phyloP scores from a whole-genome alignment of 352 stramenopile species.

The Bremia lactucae region DNA sequence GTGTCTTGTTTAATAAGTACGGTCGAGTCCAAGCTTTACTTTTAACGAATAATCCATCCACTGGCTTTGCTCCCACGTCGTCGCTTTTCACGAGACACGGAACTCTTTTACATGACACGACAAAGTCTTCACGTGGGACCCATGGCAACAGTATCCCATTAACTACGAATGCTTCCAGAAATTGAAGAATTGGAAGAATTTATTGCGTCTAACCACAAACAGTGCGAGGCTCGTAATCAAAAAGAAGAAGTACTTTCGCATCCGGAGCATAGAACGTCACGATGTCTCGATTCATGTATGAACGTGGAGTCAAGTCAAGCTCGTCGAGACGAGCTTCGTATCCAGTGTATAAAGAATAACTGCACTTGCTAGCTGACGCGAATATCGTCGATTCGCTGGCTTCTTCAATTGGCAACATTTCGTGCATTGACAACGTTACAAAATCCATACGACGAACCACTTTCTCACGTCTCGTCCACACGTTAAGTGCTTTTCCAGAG shows the following conservation, averaged over 20 bases:
- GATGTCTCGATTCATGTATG: constrained; percentile 32
- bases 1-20: constrained; percentile 15
- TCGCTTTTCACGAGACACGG: constrained; percentile 36
- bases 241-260: not conserved
- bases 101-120: constrained; percentile 57
- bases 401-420: constrained; percentile 25
- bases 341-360: constrained; percentile 33
- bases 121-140: constrained; percentile 58
- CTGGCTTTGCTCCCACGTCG: constrained; percentile 46
- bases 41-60: constrained; percentile 33
- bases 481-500: constrained; percentile 49
- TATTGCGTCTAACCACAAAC: constrained; percentile 50
- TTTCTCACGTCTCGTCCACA: constrained; percentile 34
- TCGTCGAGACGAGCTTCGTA: constrained; percentile 36
- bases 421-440: constrained; percentile 8
- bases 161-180: constrained; percentile 43
- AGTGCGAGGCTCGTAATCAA: constrained; percentile 8
- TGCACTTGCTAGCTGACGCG: constrained; percentile 40
- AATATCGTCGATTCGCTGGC: constrained; percentile 48
- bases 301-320: constrained; percentile 54
- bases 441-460: constrained; percentile 30
- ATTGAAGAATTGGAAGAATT: constrained; percentile 53
- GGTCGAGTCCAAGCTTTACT: constrained; percentile 20
- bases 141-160: constrained; percentile 39
- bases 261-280: not conserved